Conservation (phyloP, 202 grass and related monocot genomes). For the Musa balbisiana region DNA sequence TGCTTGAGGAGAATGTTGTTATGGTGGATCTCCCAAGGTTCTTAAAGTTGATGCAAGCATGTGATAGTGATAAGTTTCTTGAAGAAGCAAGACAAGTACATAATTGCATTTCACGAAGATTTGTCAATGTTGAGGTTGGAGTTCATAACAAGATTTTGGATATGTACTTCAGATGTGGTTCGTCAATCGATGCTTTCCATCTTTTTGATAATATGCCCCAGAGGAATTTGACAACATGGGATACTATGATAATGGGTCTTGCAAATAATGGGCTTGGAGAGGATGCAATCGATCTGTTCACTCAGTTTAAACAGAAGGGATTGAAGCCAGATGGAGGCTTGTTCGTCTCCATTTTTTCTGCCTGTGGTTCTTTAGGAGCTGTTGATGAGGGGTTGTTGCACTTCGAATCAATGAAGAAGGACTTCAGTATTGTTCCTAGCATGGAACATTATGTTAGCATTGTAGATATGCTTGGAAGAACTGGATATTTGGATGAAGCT, state of each 20-base stretch:
- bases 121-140: constrained; percentile 32
- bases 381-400: constrained; percentile 90
- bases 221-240: constrained; percentile 65
- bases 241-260: constrained; percentile 76
- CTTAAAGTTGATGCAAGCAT: constrained; percentile 63
- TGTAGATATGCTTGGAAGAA: constrained; percentile 84
- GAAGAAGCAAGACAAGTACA: constrained; percentile 59
- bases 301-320: constrained; percentile 52
- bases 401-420: constrained; percentile 89
- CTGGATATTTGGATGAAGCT: constrained; percentile 81
- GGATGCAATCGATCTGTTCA: constrained; percentile 66
- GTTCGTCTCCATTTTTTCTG: constrained; percentile 58
- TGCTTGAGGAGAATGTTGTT: constrained; percentile 42
- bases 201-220: constrained; percentile 59
- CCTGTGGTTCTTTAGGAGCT: constrained; percentile 69
- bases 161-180: constrained; percentile 86
- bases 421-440: constrained; percentile 64
- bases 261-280: constrained; percentile 68
- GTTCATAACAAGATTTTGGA: constrained; percentile 74
- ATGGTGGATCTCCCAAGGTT: constrained; percentile 39
- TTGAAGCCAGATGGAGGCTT: constrained; percentile 52
- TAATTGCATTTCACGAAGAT: constrained; percentile 40
- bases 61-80: constrained; percentile 47
- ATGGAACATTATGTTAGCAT: constrained; percentile 70
- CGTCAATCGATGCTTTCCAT: constrained; percentile 60